phyloP scores from a whole-genome alignment of 495 filamentous ascomycete species.

The Xeromyces bisporus region DNA sequence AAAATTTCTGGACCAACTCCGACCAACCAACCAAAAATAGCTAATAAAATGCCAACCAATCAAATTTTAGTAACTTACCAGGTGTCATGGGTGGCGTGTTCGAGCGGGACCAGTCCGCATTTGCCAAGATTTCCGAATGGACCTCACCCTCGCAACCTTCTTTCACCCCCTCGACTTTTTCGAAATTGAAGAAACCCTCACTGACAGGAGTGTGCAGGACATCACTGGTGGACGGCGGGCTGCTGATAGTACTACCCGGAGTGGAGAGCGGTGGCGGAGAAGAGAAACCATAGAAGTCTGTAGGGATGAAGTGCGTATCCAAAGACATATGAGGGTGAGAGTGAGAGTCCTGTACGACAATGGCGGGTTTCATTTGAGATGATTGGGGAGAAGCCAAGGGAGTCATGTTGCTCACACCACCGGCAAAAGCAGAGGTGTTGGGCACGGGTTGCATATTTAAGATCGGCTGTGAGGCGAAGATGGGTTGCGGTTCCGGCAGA shows the following conservation, averaged over 20 bases:
- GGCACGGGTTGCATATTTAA: slow-evolving; percentile 64
- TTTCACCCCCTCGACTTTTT: slow-evolving; percentile 66
- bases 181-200: slow-evolving; percentile 57
- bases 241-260: slow-evolving; percentile 69
- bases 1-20: slow-evolving; percentile 2
- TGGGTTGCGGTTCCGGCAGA: slow-evolving; percentile 16
- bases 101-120: slow-evolving; percentile 57
- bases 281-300: slow-evolving; percentile 59
- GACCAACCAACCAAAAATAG: no score
- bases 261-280: slow-evolving; percentile 80
- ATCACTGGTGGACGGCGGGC: slow-evolving; percentile 62
- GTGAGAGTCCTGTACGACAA: slow-evolving; percentile 53
- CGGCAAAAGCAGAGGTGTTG: slow-evolving; percentile 41
- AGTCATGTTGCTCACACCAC: slow-evolving; percentile 43
- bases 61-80: no score
- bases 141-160: slow-evolving; percentile 61
- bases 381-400: slow-evolving; percentile 67
- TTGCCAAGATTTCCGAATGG: slow-evolving; percentile 57
- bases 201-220: slow-evolving; percentile 68
- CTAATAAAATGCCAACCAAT: no score
- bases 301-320: slow-evolving; percentile 56
- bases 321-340: slow-evolving; percentile 55
- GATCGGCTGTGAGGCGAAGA: slow-evolving; percentile 26
- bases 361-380: slow-evolving; percentile 56
- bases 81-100: slow-evolving; percentile 81